Evolutionary conservation across 306 rosid genomes (phyloP).

Genomic region (Leucaena leucocephala): DNA sequence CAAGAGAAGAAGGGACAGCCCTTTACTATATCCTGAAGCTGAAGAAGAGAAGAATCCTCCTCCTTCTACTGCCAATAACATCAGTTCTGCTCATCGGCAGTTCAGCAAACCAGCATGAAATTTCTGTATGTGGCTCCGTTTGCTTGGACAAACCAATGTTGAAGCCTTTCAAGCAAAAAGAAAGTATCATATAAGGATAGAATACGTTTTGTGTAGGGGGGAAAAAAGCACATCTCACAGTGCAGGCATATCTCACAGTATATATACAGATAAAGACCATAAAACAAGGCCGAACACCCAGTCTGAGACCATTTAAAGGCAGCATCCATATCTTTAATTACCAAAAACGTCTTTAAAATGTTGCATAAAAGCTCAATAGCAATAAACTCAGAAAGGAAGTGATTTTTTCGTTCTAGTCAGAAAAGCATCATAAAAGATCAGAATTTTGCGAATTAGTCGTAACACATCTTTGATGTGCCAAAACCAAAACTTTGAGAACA

Average conservation of each 20-base stretch:
- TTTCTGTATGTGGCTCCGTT: conserved; percentile 37
- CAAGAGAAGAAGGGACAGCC: conserved; percentile 76
- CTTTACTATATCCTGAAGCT: conserved; percentile 86
- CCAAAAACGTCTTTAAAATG: conserved; percentile 27
- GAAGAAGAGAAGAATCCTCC: conserved; percentile 90
- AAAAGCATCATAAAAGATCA: neutral
- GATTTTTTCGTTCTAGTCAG: neutral
- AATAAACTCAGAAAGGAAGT: conserved; percentile 14
- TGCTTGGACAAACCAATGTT: conserved; percentile 43
- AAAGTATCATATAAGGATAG: conserved; percentile 1
- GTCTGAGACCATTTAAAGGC: conserved; percentile 29
- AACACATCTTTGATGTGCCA: neutral
- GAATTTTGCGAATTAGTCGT: conserved; percentile 10
- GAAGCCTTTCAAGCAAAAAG: conserved; percentile 35
- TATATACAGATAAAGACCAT: conserved; percentile 19
- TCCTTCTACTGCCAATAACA: conserved; percentile 89
- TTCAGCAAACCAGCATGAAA: conserved; percentile 42
- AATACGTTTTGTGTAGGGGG: conserved; percentile 3
- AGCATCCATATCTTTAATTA: conserved; percentile 19
- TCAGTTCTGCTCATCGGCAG: conserved; percentile 68
- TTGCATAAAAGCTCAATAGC: conserved; percentile 9
- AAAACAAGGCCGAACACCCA: conserved; percentile 16
- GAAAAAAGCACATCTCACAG: conserved; percentile 9
- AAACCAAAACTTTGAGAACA: neutral
- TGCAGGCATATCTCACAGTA: conserved; percentile 6